Percentiles rank a stretch among this genome's conserved stretches.
phyloP scores from a whole-genome alignment of 768 basidiomycete species.

The Amanita pallidorosea region DNA sequence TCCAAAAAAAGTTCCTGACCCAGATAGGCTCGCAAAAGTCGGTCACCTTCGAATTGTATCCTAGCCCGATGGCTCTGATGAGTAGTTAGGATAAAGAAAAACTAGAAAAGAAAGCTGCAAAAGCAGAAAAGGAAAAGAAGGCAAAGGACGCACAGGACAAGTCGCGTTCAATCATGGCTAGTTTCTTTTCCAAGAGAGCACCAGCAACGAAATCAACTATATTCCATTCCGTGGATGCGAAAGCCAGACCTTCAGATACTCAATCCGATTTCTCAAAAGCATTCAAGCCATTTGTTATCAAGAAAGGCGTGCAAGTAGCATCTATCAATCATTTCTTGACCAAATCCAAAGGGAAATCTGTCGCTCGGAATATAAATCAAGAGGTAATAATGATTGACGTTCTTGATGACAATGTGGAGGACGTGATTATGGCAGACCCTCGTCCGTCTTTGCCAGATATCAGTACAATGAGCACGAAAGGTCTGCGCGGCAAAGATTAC shows the following conservation, averaged over 20 bases:
- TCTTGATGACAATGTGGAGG: slow-evolving; percentile 5
- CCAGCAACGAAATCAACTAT: slow-evolving; percentile 26
- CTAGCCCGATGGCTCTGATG: not conserved
- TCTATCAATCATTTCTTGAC: slow-evolving; percentile 59
- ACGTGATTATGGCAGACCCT: slow-evolving; percentile 16
- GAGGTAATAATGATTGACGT: slow-evolving; percentile 8
- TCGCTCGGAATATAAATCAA: not conserved
- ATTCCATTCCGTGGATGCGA: slow-evolving; percentile 12
- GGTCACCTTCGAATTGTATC: not conserved
- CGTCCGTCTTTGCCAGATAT: slow-evolving; percentile 16
- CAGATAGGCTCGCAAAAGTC: slow-evolving; percentile 53
- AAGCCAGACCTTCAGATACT: slow-evolving; percentile 24
- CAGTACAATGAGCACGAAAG: slow-evolving; percentile 24
- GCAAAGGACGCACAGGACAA: slow-evolving; percentile 60
- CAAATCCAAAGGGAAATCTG: slow-evolving; percentile 5
- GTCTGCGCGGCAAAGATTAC: slow-evolving; percentile 17
- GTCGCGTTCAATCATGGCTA: slow-evolving; percentile 66
- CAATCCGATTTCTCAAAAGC: slow-evolving; percentile 59
- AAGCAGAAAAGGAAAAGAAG: slow-evolving; percentile 62
- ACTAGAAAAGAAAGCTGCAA: slow-evolving; percentile 56
- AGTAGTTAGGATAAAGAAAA: slow-evolving; percentile 52
- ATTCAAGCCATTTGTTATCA: slow-evolving; percentile 74
- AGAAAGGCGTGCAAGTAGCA: slow-evolving; percentile 65
- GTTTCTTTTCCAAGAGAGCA: slow-evolving; percentile 56
- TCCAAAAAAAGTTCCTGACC: slow-evolving; percentile 41